Percentiles rank a stretch among this genome's conserved stretches.
Conservation (phyloP, 768 basidiomycete genomes). For the Boletus pseudo-olivaceus region DNA sequence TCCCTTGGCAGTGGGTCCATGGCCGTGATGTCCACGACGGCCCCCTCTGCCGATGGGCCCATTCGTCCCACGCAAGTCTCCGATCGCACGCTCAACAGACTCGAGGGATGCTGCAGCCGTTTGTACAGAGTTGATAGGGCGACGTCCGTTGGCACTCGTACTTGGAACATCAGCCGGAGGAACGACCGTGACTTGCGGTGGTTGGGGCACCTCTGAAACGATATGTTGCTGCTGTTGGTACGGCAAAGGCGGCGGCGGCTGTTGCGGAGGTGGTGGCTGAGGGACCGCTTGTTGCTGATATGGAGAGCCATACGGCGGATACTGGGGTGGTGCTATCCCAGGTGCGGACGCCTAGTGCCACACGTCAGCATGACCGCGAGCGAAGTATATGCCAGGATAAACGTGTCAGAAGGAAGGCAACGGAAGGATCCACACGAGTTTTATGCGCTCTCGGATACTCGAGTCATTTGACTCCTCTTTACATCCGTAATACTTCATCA, state of each 20-base stretch:
- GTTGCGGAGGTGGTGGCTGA: slow-evolving; percentile 32
- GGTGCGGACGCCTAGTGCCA: slow-evolving; percentile 48
- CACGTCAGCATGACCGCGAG: slow-evolving; percentile 8
- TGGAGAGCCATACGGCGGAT: slow-evolving; percentile 27
- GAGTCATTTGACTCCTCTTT: slow-evolving; percentile 34
- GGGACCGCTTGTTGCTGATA: slow-evolving; percentile 31
- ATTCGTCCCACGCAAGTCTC: slow-evolving; percentile 43
- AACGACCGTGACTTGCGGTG: slow-evolving; percentile 15
- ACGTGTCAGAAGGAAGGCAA: slow-evolving; percentile 58
- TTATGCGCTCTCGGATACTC: slow-evolving; percentile 44
- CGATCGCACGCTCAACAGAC: slow-evolving; percentile 59
- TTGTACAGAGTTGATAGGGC: slow-evolving; percentile 52
- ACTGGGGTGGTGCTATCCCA: slow-evolving; percentile 31
- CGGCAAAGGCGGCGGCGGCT: slow-evolving; percentile 26
- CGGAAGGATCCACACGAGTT: slow-evolving; percentile 49
- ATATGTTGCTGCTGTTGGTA: slow-evolving; percentile 27
- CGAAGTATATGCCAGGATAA: neutral
- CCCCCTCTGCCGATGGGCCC: slow-evolving; percentile 39
- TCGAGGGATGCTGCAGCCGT: slow-evolving; percentile 73
- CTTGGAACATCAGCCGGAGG: slow-evolving; percentile 24
- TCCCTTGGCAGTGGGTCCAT: slow-evolving; percentile 28
- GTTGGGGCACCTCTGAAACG: slow-evolving; percentile 25
- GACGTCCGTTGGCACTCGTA: slow-evolving; percentile 28
- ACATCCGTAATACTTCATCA: slow-evolving; percentile 49
- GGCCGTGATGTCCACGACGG: slow-evolving; percentile 32